Evolutionary conservation across 2,329 filamentous ascomycete species (phyloP), one percentile per base, ranked within the genome.

Genomic region (Paraphaeosphaeria sporulosa): DNA sequence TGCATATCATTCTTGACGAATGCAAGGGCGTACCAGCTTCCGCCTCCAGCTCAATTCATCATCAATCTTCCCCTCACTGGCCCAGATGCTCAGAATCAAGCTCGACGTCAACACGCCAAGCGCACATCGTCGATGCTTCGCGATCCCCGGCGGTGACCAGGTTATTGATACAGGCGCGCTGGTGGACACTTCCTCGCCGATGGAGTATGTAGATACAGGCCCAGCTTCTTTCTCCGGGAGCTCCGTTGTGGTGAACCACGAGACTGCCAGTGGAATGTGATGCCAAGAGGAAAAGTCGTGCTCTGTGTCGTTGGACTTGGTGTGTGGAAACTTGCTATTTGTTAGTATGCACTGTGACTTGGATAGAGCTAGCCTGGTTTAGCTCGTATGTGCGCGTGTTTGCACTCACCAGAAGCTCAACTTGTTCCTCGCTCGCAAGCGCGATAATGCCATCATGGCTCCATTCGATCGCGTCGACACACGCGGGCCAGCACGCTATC

Each of bases 101-200:
- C 86, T 87, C 2, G 85, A 82, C 0, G 85, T 87, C 47, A 87
- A 75, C 17, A 87, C 81, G 2, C 82, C 84, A 30, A 89, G 79
- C 8, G 83, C 81, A 66, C 82, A 85, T 62, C 84, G 80, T 46
- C 81, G 76, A 70, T 87, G 83, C 64, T 81, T 82, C 19, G 80
- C 85, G 42, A 88, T 73, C 2, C 86, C 86, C 7, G 83, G 79
- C 2, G 83, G 78, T 5, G 86, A 89, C 87, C 87, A 89, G 9
- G 80, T 76, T 23, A 88, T 67, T 2, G 76, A 75, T n/a, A 80
- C 72, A 2, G 85, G 81, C 44, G 77, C 77, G 60, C 84, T 84
- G 2, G 76, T 68, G 0, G 86, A 88, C 55, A 86, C 82, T 67
- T 89, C 87, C 63, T 87, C 85, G 2, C 85, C 87, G 25, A 88